phyloP scores from a whole-genome alignment of 2,329 filamentous ascomycete genomes.

The Alternaria conjuncta region DNA sequence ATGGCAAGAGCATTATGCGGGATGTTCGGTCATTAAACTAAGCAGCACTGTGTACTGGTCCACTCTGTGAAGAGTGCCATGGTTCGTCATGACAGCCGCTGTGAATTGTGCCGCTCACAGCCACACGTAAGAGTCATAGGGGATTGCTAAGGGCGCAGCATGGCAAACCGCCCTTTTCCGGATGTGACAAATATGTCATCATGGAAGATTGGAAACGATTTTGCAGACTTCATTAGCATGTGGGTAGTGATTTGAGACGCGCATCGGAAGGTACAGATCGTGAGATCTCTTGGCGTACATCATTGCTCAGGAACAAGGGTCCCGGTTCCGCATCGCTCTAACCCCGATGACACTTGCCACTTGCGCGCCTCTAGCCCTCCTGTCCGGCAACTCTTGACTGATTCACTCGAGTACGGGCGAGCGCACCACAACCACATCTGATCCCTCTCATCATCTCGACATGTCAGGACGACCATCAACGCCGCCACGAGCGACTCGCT shows the following conservation, averaged over 20 bases:
- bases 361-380: slow-evolving; percentile 1
- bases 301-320: slow-evolving; percentile 36
- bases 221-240: slow-evolving; percentile 6
- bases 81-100: slow-evolving; percentile 9
- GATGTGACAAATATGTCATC: not conserved
- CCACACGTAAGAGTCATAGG: slow-evolving; percentile 46
- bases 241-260: slow-evolving; percentile 13
- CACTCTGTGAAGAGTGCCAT: not conserved
- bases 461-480: slow-evolving; percentile 56
- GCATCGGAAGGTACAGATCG: slow-evolving; percentile 20
- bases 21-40: not conserved
- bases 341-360: slow-evolving; percentile 21
- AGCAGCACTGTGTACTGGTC: not conserved
- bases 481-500: slow-evolving; percentile 52
- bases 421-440: not conserved
- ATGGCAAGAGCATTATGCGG: not conserved
- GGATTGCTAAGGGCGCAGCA: slow-evolving; percentile 42
- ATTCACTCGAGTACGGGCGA: not conserved
- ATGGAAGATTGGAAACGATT: not conserved
- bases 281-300: slow-evolving; percentile 39
- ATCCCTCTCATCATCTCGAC: not conserved
- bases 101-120: slow-evolving; percentile 36
- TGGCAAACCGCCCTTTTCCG: slow-evolving; percentile 28
- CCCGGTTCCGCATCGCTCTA: slow-evolving; percentile 14
- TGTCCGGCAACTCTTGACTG: not conserved